Evolutionary conservation across 257 asterid species (phyloP), one percentile per base, ranked within the genome.

Genomic region (Fraxinus americana): DNA sequence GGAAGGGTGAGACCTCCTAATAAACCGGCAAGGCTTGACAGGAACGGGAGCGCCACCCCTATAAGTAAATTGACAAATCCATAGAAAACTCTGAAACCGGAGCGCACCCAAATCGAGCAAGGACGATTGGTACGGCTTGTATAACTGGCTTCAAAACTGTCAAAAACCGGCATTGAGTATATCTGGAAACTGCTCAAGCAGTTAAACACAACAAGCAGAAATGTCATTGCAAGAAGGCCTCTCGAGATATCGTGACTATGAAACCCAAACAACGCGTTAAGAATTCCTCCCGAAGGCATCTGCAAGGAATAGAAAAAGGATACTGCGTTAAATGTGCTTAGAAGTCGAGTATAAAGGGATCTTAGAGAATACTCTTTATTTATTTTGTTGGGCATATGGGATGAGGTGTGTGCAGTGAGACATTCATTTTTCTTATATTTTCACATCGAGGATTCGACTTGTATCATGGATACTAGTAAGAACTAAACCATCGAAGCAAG

Each of bases 101-200:
- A 96, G 0, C 99, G 90, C 27, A 96, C 99, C 99, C 99, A 96
- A 3, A 96, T 89, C 2, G 99, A 87, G 87, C 98, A 96, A 4
- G 99, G 98, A 4, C 91, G 85, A 82, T 96, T 96, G 5, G 97
- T 93, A 16, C 97, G 91, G 86, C 97, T 86, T 7, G 97, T 91
- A 70, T 96, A 96, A 48, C 97, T 90, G 1, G 99, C 97, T 81
- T 96, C 98, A 2, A 96, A 96, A 43, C 98, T 96, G 88, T 96
- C 99, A 8, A 96, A 96, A 4, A 90, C 98, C 0, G 99, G 99
- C 99, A 96, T 96, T 0, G 99, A 93, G 87, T 96, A 93, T 83
- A 93, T 96, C 71, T 93, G 99, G 91, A 96, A 96, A 85, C 99
- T 96, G 82, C 99, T 96, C 85, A 96, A 71, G 87, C 99, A 96